phyloP scores from a whole-genome alignment of 2,329 filamentous ascomycete genomes.

The Colletotrichum caudatum region DNA sequence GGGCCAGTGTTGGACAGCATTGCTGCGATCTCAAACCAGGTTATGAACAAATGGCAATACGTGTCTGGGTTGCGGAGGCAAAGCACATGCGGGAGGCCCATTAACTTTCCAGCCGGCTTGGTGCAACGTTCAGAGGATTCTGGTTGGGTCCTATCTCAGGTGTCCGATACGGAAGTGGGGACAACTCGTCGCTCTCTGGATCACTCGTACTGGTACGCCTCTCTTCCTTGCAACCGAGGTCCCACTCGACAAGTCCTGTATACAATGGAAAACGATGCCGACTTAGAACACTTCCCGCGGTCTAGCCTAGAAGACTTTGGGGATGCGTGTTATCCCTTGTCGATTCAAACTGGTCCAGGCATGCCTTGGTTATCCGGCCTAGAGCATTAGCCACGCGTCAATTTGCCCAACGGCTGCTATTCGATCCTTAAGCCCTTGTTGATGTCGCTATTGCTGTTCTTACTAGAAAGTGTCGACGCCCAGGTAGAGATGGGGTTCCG shows the following conservation, averaged over 20 bases:
- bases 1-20: no score
- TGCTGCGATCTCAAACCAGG: no score
- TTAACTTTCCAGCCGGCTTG: not conserved
- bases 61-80: not conserved
- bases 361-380: not conserved
- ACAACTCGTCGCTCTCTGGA: not conserved
- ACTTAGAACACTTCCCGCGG: not conserved
- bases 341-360: not conserved
- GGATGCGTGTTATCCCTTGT: not conserved
- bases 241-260: not conserved
- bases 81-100: not conserved
- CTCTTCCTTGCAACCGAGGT: not conserved
- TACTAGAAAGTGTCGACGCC: not conserved
- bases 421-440: not conserved
- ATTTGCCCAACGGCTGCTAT: not conserved
- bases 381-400: not conserved
- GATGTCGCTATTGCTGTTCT: not conserved
- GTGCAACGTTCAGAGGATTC: not conserved
- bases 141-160: not conserved
- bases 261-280: not conserved
- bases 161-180: not conserved
- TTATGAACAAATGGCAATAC: no score
- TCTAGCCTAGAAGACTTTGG: not conserved
- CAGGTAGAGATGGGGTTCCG: not conserved
- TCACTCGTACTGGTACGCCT: not conserved